Percentiles rank a stretch among this genome's conserved stretches.
phyloP scores from a whole-genome alignment of 1,139 yeast genomes.

The Nematodospora anomalae region DNA sequence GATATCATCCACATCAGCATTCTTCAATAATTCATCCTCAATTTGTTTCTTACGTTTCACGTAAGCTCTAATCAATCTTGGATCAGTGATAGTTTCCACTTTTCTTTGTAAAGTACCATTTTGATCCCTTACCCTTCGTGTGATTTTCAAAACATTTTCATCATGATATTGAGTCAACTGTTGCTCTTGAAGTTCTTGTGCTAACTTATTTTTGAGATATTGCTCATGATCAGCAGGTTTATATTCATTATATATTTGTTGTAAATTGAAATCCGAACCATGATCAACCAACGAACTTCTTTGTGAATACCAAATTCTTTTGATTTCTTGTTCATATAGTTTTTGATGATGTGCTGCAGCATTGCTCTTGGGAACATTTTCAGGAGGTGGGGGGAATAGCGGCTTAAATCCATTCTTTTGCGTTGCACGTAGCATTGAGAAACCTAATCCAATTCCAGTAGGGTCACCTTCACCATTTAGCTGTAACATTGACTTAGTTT shows the following conservation, averaged over 20 bases:
- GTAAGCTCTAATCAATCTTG: constrained; percentile 84
- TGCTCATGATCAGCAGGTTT: constrained; percentile 40
- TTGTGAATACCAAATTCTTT: constrained; percentile 89
- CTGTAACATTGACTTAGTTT: constrained; percentile 95
- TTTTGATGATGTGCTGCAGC: constrained; percentile 81
- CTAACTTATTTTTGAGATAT: constrained; percentile 26
- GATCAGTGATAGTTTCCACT: constrained; percentile 77
- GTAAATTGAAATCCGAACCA: constrained; percentile 28
- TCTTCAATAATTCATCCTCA: constrained; percentile 63
- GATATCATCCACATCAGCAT: constrained; percentile 64
- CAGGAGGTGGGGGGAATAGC: constrained; percentile 47
- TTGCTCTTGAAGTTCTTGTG: constrained; percentile 14
- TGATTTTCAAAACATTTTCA: constrained; percentile 61
- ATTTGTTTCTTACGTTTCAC: constrained; percentile 73
- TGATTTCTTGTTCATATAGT: constrained; percentile 87
- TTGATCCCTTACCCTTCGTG: constrained; percentile 78
- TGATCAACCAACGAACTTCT: constrained; percentile 57
- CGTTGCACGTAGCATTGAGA: constrained; percentile 85
- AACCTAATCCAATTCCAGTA: constrained; percentile 86
- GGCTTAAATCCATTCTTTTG: constrained; percentile 94
- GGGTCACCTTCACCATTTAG: constrained; percentile 98
- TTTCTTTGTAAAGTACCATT: constrained; percentile 85
- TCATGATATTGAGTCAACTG: constrained; percentile 18
- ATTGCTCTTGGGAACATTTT: constrained; percentile 45
- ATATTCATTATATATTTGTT: constrained; percentile 39